Evolutionary conservation across 257 asterid genomes (phyloP).

Genomic region (Vinca minor): DNA sequence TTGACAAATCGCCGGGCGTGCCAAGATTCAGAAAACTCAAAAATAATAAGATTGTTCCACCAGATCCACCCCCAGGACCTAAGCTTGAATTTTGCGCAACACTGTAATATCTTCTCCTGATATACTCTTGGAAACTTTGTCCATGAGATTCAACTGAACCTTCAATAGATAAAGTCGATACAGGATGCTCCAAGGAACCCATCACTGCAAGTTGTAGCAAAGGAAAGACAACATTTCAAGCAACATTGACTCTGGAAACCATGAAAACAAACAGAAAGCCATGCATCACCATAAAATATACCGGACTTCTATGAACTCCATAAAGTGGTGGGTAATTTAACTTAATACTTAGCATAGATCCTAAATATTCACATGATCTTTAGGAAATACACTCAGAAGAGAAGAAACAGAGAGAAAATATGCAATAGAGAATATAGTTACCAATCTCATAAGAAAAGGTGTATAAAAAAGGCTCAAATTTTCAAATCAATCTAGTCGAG

Average conservation of each 20-base stretch:
- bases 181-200: constrained; percentile 86
- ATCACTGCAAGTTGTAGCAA: constrained; percentile 53
- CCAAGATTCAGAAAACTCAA: constrained; percentile 50
- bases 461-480: neutral
- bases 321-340: neutral
- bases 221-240: constrained; percentile 13
- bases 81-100: constrained; percentile 16
- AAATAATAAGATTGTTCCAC: constrained; percentile 85
- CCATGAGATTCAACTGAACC: constrained; percentile 88
- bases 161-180: constrained; percentile 47
- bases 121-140: constrained; percentile 34
- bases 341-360: neutral
- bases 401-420: too few relatives aligned
- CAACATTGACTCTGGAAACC: neutral
- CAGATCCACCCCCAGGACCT: constrained; percentile 98
- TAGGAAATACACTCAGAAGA: neutral
- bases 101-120: constrained; percentile 23
- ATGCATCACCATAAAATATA: neutral
- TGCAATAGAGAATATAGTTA: neutral
- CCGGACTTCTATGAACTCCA: neutral
- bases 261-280: neutral
- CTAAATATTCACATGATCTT: neutral
- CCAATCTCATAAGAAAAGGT: neutral
- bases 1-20: constrained; percentile 58
- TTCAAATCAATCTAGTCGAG: neutral